Base-by-base conservation (phyloP, 2,329 filamentous ascomycete genomes). In the Fonsecaea erecta region DNA sequence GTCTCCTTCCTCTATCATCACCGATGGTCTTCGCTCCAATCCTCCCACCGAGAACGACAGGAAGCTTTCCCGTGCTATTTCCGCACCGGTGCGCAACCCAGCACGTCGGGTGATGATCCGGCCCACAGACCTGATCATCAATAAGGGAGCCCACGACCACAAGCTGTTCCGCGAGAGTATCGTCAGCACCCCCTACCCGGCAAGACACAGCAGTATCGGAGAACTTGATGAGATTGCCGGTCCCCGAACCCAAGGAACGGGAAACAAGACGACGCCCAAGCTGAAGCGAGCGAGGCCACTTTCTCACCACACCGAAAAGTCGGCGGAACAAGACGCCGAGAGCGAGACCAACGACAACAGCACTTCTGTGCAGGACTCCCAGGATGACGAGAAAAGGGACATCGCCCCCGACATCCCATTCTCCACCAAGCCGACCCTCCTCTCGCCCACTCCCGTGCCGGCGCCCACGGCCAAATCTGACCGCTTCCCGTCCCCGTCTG, bases 171-270 rank as follows among this genome's bases (percentile, higher is more conserved):
- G 71, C 3, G 70, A 73, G 37, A 64, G 57, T 6, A 66, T 72
- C 34, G 70, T 72, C 62, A 72, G 67, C 53, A 72, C 70, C 8
- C 70, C 71, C 1, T 73, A 73, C 34, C 71, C 71, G 18, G 62
- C 60, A 11, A 60, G 70, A 52, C 48, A 65, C 12, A 66, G 55
- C 46, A 71, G 70, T 52, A 63, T 69, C 30, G 59, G 56, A 32
- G 67, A 68, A 35, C 54, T 64, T 26, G 63, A 68, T 35, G 60
- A 64, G 26, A 14, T 37, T 4, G 14, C 46, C 18, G 8, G 28
- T 35, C 43, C 43, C 28, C 21, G 37, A 5, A 9, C 40, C 18
- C 43, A 28, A 16, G 46, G n/a, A 28, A 40, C 16, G 53, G 54
- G 37, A 7, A 21, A 43, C 21, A 52, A 52, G 18, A 32, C 57